Percentiles rank a stretch among this genome's conserved stretches.
These are phyloP conservation scores for Pleurotus sapidus DNA, from an alignment of 768 basidiomycete species.

Conservation along the genomic window DNA sequence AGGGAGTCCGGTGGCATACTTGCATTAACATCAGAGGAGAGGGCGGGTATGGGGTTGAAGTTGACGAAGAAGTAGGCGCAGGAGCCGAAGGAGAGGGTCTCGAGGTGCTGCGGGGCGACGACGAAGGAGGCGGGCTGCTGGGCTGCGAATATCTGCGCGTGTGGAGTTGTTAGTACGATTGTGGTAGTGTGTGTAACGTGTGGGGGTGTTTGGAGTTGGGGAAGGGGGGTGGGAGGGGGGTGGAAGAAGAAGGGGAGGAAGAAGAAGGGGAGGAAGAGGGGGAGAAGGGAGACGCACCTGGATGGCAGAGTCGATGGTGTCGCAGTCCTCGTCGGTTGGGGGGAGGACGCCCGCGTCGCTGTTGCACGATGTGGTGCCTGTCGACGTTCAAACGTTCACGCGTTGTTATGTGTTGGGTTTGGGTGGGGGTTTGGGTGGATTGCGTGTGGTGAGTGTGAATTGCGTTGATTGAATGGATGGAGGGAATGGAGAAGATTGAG, in stretches of 20 bases:
- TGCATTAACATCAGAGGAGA: too few relatives aligned
- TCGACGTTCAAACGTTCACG: too few relatives aligned
- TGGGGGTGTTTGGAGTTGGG: too few relatives aligned
- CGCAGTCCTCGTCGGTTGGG: constrained; percentile 5
- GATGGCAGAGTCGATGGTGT: background rate
- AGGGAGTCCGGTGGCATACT: too few relatives aligned
- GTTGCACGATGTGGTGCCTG: constrained; percentile 7
- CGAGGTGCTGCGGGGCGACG: constrained; percentile 2
- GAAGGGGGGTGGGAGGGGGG: too few relatives aligned
- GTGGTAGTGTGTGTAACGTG: too few relatives aligned
- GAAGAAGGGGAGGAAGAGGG: too few relatives aligned
- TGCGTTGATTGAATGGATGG: background rate
- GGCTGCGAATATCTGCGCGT: background rate
- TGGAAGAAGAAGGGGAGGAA: too few relatives aligned
- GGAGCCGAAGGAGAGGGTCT: constrained; percentile 7
- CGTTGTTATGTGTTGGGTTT: too few relatives aligned
- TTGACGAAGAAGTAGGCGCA: constrained; percentile 10
- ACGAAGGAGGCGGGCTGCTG: constrained; percentile 3
- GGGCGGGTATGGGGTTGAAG: background rate
- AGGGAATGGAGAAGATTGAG: background rate
- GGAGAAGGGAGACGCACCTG: background rate
- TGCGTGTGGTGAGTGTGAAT: background rate
- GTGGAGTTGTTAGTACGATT: too few relatives aligned
- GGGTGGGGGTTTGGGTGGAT: too few relatives aligned
- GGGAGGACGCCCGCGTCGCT: constrained; percentile 7